Conservation (phyloP, 805 yeast species). For the Teunomyces tritomae region DNA sequence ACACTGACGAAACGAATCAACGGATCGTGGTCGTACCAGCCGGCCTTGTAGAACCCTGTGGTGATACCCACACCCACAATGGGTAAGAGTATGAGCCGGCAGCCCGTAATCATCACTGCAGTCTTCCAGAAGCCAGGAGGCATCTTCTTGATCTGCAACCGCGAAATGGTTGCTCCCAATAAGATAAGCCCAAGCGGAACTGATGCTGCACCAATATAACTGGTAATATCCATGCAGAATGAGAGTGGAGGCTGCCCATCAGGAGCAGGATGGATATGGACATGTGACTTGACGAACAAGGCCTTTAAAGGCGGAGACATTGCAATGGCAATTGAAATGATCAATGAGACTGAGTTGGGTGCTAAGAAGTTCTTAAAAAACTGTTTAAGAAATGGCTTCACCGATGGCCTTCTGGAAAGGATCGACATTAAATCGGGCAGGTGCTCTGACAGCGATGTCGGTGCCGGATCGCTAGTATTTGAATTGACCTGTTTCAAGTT, state of each 20-base stretch:
- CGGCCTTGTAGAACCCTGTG: slow-evolving; percentile 56
- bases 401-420: not conserved
- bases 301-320: slow-evolving; percentile 76
- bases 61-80: slow-evolving; percentile 65
- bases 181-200: slow-evolving; percentile 84
- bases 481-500: slow-evolving; percentile 17
- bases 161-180: slow-evolving; percentile 84
- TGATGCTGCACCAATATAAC: slow-evolving; percentile 80
- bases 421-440: not conserved
- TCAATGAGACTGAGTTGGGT: slow-evolving; percentile 72
- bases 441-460: slow-evolving; percentile 9
- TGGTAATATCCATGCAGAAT: slow-evolving; percentile 76
- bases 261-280: slow-evolving; percentile 71
- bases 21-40: slow-evolving; percentile 61
- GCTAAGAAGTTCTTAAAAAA: slow-evolving; percentile 51
- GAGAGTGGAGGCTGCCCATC: slow-evolving; percentile 81
- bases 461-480: slow-evolving; percentile 12
- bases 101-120: slow-evolving; percentile 52
- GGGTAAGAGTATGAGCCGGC: slow-evolving; percentile 69
- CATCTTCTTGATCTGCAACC: slow-evolving; percentile 57
- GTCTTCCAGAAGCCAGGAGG: slow-evolving; percentile 74
- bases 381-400: slow-evolving; percentile 5
- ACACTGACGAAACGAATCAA: slow-evolving; percentile 72
- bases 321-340: slow-evolving; percentile 61
- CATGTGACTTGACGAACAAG: slow-evolving; percentile 50